A percentile compares a stretch with the other conserved stretches of the same genome.
Conservation (phyloP, 1,284 basidiomycete genomes). For the Moesziomyces antarcticus region DNA sequence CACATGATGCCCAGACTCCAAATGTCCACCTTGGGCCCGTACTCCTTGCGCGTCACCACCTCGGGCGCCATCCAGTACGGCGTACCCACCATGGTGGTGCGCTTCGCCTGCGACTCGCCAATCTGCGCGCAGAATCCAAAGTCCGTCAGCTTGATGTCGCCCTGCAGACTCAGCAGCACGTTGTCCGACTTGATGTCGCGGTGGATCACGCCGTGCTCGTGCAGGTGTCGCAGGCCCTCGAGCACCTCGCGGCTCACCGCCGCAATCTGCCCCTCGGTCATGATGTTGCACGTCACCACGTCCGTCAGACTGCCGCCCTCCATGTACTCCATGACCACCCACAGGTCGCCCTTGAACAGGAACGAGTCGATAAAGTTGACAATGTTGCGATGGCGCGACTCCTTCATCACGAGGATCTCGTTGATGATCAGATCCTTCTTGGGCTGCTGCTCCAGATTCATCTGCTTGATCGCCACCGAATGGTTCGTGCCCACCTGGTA, state of each 20-base stretch:
- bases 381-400: conserved; percentile 97
- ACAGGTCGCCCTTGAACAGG: conserved; percentile 89
- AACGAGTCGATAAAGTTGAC: conserved; percentile 97
- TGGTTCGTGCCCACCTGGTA: conserved; percentile 93
- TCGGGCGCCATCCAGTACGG: conserved; percentile 99
- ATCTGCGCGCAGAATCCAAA: conserved; percentile 98
- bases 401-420: conserved; percentile 99
- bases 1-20: conserved; percentile 99
- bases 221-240: conserved; percentile 76
- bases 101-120: conserved; percentile 96
- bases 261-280: conserved; percentile 93
- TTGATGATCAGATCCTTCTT: conserved; percentile 98
- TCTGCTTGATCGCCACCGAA: conserved; percentile 97
- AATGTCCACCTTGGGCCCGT: conserved; percentile 97
- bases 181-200: conserved; percentile 99
- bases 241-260: conserved; percentile 97
- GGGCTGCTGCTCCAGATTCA: conserved; percentile 95
- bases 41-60: conserved; percentile 98
- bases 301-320: conserved; percentile 97
- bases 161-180: conserved; percentile 88
- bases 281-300: conserved; percentile 97
- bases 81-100: conserved; percentile 98
- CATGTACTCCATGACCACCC: conserved; percentile 99
- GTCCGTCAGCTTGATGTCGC: conserved; percentile 97
- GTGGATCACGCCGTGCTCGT: conserved; percentile 94